Evolutionary conservation across 1,284 basidiomycete species (phyloP).

Genomic region (Cryptococcus wingfieldii): DNA sequence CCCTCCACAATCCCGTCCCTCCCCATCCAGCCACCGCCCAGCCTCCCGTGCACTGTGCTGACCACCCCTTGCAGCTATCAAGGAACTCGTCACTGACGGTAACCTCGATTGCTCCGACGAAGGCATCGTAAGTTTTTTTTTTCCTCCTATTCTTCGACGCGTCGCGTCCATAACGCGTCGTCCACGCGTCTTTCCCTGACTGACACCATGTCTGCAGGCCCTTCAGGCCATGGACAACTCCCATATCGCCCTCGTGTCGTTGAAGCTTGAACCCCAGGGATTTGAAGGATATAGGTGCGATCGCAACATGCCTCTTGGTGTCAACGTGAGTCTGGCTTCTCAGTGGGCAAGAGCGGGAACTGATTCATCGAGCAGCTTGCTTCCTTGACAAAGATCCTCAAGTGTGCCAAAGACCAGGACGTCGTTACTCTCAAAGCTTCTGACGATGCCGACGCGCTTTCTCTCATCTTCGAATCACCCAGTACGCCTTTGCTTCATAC

Average conservation of each 20-base stretch:
- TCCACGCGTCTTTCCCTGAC: background rate
- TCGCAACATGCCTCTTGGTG: constrained; percentile 87
- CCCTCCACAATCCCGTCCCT: background rate
- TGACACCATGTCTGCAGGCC: constrained; percentile 50
- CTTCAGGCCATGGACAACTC: constrained; percentile 99
- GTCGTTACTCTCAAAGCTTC: constrained; percentile 84
- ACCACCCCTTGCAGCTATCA: constrained; percentile 67
- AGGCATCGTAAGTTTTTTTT: constrained; percentile 67
- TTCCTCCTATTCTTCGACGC: background rate
- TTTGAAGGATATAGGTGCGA: constrained; percentile 93
- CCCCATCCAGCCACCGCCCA: background rate
- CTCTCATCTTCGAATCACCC: constrained; percentile 85
- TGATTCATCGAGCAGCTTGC: constrained; percentile 54
- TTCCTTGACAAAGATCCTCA: constrained; percentile 91
- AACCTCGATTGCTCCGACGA: constrained; percentile 98
- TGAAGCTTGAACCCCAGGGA: constrained; percentile 64
- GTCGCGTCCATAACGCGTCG: background rate
- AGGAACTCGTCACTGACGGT: constrained; percentile 94
- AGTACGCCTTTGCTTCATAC: constrained; percentile 54
- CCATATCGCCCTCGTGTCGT: constrained; percentile 85
- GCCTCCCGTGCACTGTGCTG: background rate
- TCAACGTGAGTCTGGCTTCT: constrained; percentile 56
- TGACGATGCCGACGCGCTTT: constrained; percentile 87
- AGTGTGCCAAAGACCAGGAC: constrained; percentile 96
- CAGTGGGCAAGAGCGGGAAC: background rate